A percentile compares a stretch with the other conserved stretches of the same genome.
Conservation (phyloP, 768 basidiomycete genomes). For the Trametes punicea region DNA sequence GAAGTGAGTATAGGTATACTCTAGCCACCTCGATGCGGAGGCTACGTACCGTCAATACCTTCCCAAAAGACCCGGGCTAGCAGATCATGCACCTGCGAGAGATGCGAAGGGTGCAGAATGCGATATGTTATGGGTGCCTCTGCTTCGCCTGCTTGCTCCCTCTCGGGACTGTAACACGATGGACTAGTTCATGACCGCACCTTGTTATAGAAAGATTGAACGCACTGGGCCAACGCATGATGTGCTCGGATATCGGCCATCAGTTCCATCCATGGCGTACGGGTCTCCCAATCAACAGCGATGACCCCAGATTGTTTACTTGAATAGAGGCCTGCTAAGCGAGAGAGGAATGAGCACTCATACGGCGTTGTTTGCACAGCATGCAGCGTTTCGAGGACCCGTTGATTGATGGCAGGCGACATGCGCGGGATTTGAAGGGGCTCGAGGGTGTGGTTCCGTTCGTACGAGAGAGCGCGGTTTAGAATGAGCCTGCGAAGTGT, state of each 20-base stretch:
- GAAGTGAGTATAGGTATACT: neutral
- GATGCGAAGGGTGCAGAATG: constrained; percentile 53
- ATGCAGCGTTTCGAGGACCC: constrained; percentile 50
- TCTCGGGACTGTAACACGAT: constrained; percentile 46
- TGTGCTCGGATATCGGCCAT: constrained; percentile 73
- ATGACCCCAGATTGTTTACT: constrained; percentile 39
- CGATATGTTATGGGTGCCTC: constrained; percentile 60
- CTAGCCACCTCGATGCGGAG: neutral
- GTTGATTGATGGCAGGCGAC: constrained; percentile 25
- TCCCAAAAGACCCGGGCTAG: constrained; percentile 70
- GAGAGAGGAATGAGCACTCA: constrained; percentile 61
- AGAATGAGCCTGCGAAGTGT: constrained; percentile 12
- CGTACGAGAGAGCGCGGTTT: neutral
- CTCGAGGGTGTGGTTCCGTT: constrained; percentile 29
- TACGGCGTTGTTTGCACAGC: constrained; percentile 61
- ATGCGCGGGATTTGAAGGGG: constrained; percentile 32
- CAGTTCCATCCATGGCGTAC: constrained; percentile 69
- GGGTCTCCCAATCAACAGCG: constrained; percentile 69
- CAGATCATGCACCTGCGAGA: constrained; percentile 70
- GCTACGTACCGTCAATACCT: constrained; percentile 62
- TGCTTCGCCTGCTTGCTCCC: constrained; percentile 40
- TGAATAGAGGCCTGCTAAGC: constrained; percentile 46
- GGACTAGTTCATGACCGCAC: neutral
- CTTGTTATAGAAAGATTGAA: neutral
- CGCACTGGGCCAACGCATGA: constrained; percentile 59